Base-by-base conservation (phyloP, 164 flowering plant species). In the Aristolochia contorta region DNA sequence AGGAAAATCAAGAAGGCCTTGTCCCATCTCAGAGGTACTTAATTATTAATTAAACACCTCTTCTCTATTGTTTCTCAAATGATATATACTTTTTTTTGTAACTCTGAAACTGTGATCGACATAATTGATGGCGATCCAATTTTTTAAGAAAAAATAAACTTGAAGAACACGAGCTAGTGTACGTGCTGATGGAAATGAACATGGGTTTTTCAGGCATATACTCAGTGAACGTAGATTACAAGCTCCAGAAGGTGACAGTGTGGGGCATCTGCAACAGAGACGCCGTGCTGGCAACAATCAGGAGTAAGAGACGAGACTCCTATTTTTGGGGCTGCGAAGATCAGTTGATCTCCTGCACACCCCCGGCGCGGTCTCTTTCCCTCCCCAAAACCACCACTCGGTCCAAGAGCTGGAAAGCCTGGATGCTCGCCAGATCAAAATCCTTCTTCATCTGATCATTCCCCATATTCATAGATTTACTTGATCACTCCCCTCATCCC, bases 1-100 rank as follows among this genome's bases (percentile, higher is more conserved):
- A 87, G 47, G 80, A 91, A 91, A 72, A 59, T 91, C 4, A 86
- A 86, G 83, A 91, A 87, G 73, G 77, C 96, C 16, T 76, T 91
- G 20, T 69, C 89, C 14, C 71, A 78, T 71, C 69, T 87, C 74
- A 87, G 75, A 82, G 97, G 96, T 89, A 77, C 2, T 27, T 27
- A 27, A n/a, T n/a, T n/a, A n/a, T n/a, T n/a, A 27, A 27, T 27
- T 27, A 27, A 27, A 27, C 2, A 2, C 5, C 30, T 27, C 30
- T 27, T 27, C 30, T 27, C 30, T 27, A 27, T 27, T 27, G 30
- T 27, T 27, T 2, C 30, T 27, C 30, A n/a, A n/a, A n/a, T n/a
- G n/a, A n/a, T n/a, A n/a, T n/a, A n/a, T n/a, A n/a, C n/a, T n/a
- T n/a, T n/a, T n/a, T n/a, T n/a, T n/a, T 27, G 30, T 27, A 27